Evolutionary conservation across 2,329 filamentous ascomycete genomes (phyloP).

Genomic region (Exophiala lecanii-corni): DNA sequence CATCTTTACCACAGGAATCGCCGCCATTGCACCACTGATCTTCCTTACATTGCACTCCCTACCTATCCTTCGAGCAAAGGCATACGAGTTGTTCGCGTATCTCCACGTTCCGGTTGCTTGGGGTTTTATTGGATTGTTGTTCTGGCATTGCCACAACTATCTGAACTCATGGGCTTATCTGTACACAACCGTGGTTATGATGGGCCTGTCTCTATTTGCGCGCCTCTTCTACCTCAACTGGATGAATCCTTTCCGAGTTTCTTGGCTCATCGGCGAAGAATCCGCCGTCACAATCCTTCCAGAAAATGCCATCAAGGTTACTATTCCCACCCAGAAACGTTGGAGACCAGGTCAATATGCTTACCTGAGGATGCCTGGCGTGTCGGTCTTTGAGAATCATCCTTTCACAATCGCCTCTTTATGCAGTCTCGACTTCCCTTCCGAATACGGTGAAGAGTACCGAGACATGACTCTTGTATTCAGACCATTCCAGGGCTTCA

Average conservation of each 20-base stretch:
- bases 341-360: slow-evolving; percentile 95
- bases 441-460: slow-evolving; percentile 81
- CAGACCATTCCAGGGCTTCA: slow-evolving; percentile 87
- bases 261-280: slow-evolving; percentile 86
- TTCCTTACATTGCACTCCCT: slow-evolving; percentile 84
- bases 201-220: slow-evolving; percentile 67
- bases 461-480: slow-evolving; percentile 89
- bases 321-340: slow-evolving; percentile 84
- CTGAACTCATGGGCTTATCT: slow-evolving; percentile 87
- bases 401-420: slow-evolving; percentile 92
- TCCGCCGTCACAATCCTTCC: slow-evolving; percentile 83
- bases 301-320: slow-evolving; percentile 93
- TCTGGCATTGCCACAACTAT: slow-evolving; percentile 95
- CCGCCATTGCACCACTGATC: slow-evolving; percentile 69
- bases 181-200: slow-evolving; percentile 73
- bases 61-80: slow-evolving; percentile 67
- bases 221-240: slow-evolving; percentile 87
- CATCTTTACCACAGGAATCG: slow-evolving; percentile 81
- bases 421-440: slow-evolving; percentile 89
- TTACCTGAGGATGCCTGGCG: slow-evolving; percentile 88
- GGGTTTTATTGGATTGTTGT: slow-evolving; percentile 75
- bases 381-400: slow-evolving; percentile 86
- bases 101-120: slow-evolving; percentile 79
- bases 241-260: slow-evolving; percentile 71
- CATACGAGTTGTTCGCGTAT: slow-evolving; percentile 81